Evolutionary conservation across 139 green algal species (phyloP).

Genomic region (Haematococcus lacustris): DNA sequence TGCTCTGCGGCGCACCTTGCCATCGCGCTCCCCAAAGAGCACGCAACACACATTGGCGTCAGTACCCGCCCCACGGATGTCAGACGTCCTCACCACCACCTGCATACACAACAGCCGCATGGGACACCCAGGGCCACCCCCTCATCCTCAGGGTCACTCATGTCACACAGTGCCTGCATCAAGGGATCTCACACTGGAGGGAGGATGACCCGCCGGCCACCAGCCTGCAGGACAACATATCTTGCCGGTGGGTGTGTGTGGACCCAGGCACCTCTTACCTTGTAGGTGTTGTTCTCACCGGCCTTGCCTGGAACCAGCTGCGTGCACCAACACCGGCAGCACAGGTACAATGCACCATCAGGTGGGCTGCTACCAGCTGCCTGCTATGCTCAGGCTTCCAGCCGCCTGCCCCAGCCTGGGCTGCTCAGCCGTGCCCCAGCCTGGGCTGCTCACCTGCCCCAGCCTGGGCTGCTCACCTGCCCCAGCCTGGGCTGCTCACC

Average conservation of each 20-base stretch:
- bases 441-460: too few relatives aligned
- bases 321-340: too few relatives aligned
- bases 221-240: neutral
- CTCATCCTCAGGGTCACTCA: too few relatives aligned
- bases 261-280: conserved; percentile 11
- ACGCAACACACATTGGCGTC: conserved; percentile 47
- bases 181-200: neutral
- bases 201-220: neutral
- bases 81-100: conserved; percentile 38
- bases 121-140: neutral
- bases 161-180: neutral
- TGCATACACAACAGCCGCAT: conserved; percentile 6
- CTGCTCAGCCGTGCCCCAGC: too few relatives aligned
- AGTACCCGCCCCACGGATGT: conserved; percentile 48
- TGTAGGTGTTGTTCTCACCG: conserved; percentile 37
- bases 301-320: conserved; percentile 34
- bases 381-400: too few relatives aligned
- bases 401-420: too few relatives aligned
- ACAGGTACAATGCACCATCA: too few relatives aligned
- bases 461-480: too few relatives aligned
- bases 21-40: conserved; percentile 40
- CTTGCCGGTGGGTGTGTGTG: neutral
- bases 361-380: too few relatives aligned
- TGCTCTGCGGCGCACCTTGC: neutral
- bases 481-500: too few relatives aligned